A percentile compares a stretch with the other conserved stretches of the same genome.
Conservation (phyloP, 2,329 filamentous ascomycete species). For the Coleophoma cylindrospora region DNA sequence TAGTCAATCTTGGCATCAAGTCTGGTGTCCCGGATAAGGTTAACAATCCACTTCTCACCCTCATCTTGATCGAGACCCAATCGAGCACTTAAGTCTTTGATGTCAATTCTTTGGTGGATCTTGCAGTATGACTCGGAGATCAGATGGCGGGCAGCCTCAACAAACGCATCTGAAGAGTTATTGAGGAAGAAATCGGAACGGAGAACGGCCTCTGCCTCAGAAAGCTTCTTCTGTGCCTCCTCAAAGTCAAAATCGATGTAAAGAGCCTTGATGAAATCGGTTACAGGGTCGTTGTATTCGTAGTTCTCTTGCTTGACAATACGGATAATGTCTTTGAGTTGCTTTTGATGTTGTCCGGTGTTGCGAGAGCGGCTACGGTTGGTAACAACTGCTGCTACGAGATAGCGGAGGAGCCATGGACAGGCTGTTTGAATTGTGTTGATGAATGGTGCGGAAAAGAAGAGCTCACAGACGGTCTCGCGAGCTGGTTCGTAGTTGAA, state of each 20-base stretch:
- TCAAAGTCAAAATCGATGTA: conserved; percentile 97
- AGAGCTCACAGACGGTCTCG: conserved; percentile 87
- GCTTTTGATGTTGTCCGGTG: conserved; percentile 88
- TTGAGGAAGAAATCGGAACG: conserved; percentile 94
- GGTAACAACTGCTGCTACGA: conserved; percentile 91
- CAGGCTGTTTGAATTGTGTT: conserved; percentile 98
- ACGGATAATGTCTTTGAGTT: conserved; percentile 93
- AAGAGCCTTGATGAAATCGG: conserved; percentile 91
- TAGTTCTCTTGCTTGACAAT: conserved; percentile 96
- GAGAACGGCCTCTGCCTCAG: conserved; percentile 84
- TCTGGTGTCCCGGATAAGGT: conserved; percentile 94
- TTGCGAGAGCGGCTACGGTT: conserved; percentile 78
- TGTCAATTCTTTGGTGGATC: conserved; percentile 98
- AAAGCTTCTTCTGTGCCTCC: conserved; percentile 85
- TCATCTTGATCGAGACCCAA: conserved; percentile 90
- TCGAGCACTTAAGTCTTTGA: conserved; percentile 89
- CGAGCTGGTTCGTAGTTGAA: conserved; percentile 95
- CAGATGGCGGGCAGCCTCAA: conserved; percentile 89
- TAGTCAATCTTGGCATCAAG: conserved; percentile 99
- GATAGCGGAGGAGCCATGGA: conserved; percentile 93
- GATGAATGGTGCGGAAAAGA: conserved; percentile 97
- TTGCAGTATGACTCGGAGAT: conserved; percentile 99
- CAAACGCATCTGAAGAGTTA: conserved; percentile 78
- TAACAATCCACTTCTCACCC: conserved; percentile 99
- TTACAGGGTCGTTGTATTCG: conserved; percentile 94